A percentile compares a stretch with the other conserved stretches of the same genome.
Conservation (phyloP, 2,329 filamentous ascomycete genomes). For the Bisporella sp. region DNA sequence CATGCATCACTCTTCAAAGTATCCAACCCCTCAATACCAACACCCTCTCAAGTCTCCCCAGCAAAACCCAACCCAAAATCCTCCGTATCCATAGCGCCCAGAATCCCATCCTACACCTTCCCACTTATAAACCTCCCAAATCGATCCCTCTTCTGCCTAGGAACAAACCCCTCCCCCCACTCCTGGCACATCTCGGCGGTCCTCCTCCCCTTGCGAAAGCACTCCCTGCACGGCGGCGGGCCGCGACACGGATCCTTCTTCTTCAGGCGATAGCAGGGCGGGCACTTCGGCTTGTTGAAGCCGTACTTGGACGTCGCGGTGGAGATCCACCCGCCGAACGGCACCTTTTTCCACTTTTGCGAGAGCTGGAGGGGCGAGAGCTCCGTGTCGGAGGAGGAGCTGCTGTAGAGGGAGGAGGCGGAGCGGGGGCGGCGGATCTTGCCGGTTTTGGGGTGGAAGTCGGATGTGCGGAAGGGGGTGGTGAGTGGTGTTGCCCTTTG, state of each 20-base stretch:
- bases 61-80: no score
- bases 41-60: no score
- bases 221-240: not conserved
- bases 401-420: not conserved
- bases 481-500: not conserved
- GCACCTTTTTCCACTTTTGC: not conserved
- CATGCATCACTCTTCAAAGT: no score
- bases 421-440: not conserved
- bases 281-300: not conserved
- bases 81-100: no score
- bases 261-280: not conserved
- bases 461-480: conserved; percentile 2
- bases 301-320: not conserved
- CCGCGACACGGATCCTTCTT: not conserved
- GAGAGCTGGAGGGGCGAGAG: not conserved
- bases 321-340: not conserved
- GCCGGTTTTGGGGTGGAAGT: conserved; percentile 1
- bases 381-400: not conserved
- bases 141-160: not conserved
- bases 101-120: no score
- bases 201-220: not conserved
- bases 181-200: not conserved
- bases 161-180: not conserved
- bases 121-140: not conserved
- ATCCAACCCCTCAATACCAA: no score